Base-by-base conservation (phyloP, 106 monocot genomes). In the Dendrobium huoshanense region DNA sequence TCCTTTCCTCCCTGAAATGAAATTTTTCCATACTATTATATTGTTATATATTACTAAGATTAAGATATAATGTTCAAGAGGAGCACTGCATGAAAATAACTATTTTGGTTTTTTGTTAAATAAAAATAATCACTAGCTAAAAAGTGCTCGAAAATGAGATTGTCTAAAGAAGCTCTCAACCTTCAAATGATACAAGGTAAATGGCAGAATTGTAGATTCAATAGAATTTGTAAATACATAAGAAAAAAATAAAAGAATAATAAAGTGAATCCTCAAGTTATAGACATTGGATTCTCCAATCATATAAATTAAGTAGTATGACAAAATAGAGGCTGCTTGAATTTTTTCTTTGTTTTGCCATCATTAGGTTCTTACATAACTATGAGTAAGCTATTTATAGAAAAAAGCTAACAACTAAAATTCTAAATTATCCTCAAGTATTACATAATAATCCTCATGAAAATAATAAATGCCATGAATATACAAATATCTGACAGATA, bases 1-100 rank as follows among this genome's bases (percentile, higher is more conserved):
- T 89, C 67, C 87, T 95, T 85, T 93, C 90, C 51, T 91, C 95
- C 84, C 99, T 99, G 84, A 48, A 87, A 64, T 20, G 70, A 79
- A 78, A 37, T 42, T 42, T 41, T 25, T 20, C 4, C 19, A 41
- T 2, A 44, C 0, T 42, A 18, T 74, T 74, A 74, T 20, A 44
- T 1, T 20, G 41, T 74, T 74, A 74, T 42, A 44, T 37, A 74
- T 44, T 74, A 74, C 4, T 48, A 41, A 83, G n/a, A 41, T 31
- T 4, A 22, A 29, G 31, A 20, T 27, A 31, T 25, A 25, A 9
- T 10, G 31, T 68, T 25, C 11, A 31, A 19, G 19, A 25, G 45
- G 0, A 11, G 22, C 13, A 29, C 41, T 31, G 37, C 10, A 41
- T 51, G 16, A 80, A 45, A 9, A 31, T 3, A 73, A 18, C 4